phyloP scores from a whole-genome alignment of 768 basidiomycete species.

The Amanita polypyramis region DNA sequence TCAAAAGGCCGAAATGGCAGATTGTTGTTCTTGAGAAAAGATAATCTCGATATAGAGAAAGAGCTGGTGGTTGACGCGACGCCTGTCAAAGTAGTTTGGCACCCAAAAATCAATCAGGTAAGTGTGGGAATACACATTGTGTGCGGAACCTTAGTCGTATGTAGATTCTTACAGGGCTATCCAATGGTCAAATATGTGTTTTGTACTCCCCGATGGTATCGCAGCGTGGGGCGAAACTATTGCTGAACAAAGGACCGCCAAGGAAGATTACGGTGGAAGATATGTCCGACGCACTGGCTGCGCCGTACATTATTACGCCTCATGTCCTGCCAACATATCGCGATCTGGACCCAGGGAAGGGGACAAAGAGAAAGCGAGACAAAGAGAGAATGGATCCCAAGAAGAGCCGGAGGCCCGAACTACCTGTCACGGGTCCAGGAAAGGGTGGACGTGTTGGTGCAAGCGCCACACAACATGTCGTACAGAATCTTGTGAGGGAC shows the following conservation, averaged over 20 bases:
- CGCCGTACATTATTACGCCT: constrained; percentile 86
- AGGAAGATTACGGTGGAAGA: constrained; percentile 79
- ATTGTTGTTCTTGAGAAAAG: constrained; percentile 64
- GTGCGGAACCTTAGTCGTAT: constrained; percentile 6
- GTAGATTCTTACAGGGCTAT: constrained; percentile 81
- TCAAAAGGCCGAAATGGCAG: constrained; percentile 60
- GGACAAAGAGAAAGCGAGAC: constrained; percentile 82
- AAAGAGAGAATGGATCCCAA: constrained; percentile 82
- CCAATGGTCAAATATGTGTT: constrained; percentile 81
- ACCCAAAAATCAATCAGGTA: constrained; percentile 96
- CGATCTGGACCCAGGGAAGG: constrained; percentile 64
- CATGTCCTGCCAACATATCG: constrained; percentile 89
- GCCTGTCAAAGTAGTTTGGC: constrained; percentile 90
- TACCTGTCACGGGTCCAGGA: constrained; percentile 90
- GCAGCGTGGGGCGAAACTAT: constrained; percentile 83
- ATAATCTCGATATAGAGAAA: constrained; percentile 59
- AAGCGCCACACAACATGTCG: constrained; percentile 94
- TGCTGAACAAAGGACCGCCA: constrained; percentile 79
- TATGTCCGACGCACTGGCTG: constrained; percentile 76
- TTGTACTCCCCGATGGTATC: constrained; percentile 90
- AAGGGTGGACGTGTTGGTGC: constrained; percentile 91
- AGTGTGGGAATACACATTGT: constrained; percentile 17
- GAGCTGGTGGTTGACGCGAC: constrained; percentile 60
- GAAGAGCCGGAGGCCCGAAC: constrained; percentile 86
- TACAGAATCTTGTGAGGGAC: constrained; percentile 89